A percentile compares a stretch with the other conserved stretches of the same genome.
These are phyloP conservation scores for Paspalum vaginatum DNA, from an alignment of 176 grass and related monocot genomes.

Conservation along the genomic window DNA sequence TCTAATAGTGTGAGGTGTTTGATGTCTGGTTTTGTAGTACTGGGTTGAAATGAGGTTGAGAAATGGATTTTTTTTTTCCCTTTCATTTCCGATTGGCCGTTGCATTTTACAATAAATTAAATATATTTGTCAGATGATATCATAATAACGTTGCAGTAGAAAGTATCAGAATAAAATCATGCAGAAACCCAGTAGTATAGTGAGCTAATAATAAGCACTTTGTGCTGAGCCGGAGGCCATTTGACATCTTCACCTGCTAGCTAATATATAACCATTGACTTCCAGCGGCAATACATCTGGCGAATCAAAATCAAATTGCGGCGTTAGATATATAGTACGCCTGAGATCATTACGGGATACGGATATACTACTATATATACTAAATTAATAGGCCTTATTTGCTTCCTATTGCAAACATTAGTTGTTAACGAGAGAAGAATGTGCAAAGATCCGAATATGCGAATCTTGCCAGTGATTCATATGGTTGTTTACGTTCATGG, in stretches of 20 bases:
- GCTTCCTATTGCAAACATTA: neutral
- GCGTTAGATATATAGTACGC: neutral
- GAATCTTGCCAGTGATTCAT: neutral
- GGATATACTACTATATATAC: neutral
- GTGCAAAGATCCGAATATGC: constrained; percentile 40
- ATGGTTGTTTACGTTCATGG: neutral
- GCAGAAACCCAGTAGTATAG: neutral
- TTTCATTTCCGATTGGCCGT: no score
- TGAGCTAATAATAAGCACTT: neutral
- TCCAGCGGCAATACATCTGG: neutral
- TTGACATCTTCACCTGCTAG: constrained; percentile 3
- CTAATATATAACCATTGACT: neutral
- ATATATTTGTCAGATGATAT: neutral
- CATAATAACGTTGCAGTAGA: neutral
- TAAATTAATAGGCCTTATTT: neutral
- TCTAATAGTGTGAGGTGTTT: no score
- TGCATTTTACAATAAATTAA: neutral
- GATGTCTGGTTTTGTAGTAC: no score
- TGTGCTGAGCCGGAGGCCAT: neutral
- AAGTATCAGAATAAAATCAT: neutral
- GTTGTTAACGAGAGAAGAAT: neutral
- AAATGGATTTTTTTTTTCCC: no score
- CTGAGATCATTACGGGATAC: neutral
- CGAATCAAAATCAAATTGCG: neutral
- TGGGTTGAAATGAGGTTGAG: no score